A percentile compares a stretch with the other conserved stretches of the same genome.
Evolutionary conservation across 2,329 filamentous ascomycete species (phyloP).

Genomic region (Achaetomium macrosporum): DNA sequence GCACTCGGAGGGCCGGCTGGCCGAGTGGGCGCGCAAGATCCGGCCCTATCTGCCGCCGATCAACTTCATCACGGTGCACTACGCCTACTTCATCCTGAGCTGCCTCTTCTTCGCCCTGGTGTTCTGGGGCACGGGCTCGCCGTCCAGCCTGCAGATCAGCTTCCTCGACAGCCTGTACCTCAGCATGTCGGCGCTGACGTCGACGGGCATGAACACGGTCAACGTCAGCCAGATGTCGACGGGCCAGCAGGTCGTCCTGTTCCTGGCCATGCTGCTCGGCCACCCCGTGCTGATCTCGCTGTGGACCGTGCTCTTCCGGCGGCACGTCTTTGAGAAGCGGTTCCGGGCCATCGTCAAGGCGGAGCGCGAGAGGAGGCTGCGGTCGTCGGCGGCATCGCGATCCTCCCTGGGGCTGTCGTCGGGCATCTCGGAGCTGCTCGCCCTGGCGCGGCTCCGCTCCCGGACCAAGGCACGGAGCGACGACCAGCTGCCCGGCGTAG

Average conservation of each 20-base stretch:
- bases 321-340: slow-evolving; percentile 55
- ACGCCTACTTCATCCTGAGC: slow-evolving; percentile 56
- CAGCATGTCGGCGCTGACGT: slow-evolving; percentile 59
- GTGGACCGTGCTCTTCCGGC: slow-evolving; percentile 56
- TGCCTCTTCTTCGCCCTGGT: slow-evolving; percentile 50
- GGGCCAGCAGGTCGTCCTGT: slow-evolving; percentile 60
- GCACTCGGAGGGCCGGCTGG: not conserved
- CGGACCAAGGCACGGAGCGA: not conserved
- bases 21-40: not conserved
- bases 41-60: slow-evolving; percentile 14
- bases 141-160: slow-evolving; percentile 41
- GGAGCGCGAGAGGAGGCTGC: slow-evolving; percentile 31
- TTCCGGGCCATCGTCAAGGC: slow-evolving; percentile 48
- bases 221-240: slow-evolving; percentile 58
- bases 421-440: slow-evolving; percentile 20
- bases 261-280: slow-evolving; percentile 57
- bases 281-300: slow-evolving; percentile 60
- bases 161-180: slow-evolving; percentile 62
- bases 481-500: not conserved
- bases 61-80: slow-evolving; percentile 61
- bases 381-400: slow-evolving; percentile 4
- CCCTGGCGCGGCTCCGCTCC: slow-evolving; percentile 15
- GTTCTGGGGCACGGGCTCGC: slow-evolving; percentile 52
- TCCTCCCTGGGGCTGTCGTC: slow-evolving; percentile 24
- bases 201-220: slow-evolving; percentile 58